phyloP scores from a whole-genome alignment of 2,329 filamentous ascomycete species.

The Paramyrothecium roridum region DNA sequence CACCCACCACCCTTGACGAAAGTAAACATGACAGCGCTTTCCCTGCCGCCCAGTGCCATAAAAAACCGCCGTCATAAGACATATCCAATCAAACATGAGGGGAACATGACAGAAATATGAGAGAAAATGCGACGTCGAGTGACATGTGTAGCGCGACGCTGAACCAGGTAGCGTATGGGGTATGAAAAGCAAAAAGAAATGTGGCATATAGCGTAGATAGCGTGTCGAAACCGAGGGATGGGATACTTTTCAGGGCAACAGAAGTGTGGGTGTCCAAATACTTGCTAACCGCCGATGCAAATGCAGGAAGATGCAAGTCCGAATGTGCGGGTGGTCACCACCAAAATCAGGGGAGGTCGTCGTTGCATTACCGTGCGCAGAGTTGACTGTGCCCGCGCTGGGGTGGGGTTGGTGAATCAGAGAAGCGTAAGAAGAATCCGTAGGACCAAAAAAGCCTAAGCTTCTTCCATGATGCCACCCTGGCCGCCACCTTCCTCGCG shows the following conservation, averaged over 20 bases:
- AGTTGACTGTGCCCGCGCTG: background rate
- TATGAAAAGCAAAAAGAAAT: background rate
- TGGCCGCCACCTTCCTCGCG: conserved; percentile 80
- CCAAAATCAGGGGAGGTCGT: background rate
- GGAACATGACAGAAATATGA: background rate
- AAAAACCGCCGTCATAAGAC: background rate
- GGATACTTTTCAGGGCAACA: background rate
- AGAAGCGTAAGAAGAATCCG: background rate
- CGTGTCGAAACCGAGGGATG: background rate
- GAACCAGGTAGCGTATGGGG: background rate
- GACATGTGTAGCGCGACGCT: background rate
- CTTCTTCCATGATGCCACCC: conserved; percentile 58
- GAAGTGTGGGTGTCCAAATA: too few relatives aligned
- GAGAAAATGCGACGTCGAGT: background rate
- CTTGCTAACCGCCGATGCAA: too few relatives aligned
- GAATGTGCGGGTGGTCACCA: background rate
- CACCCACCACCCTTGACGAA: background rate
- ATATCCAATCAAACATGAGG: background rate
- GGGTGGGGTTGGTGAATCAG: background rate
- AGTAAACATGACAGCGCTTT: background rate
- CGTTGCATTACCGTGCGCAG: background rate
- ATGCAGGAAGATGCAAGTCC: background rate
- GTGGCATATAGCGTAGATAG: background rate
- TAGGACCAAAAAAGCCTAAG: conserved; percentile 28
- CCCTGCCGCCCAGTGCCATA: background rate